A percentile compares a stretch with the other conserved stretches of the same genome.
Evolutionary conservation across 2,329 filamentous ascomycete species (phyloP).

Genomic region (Tympanopsis confertula): DNA sequence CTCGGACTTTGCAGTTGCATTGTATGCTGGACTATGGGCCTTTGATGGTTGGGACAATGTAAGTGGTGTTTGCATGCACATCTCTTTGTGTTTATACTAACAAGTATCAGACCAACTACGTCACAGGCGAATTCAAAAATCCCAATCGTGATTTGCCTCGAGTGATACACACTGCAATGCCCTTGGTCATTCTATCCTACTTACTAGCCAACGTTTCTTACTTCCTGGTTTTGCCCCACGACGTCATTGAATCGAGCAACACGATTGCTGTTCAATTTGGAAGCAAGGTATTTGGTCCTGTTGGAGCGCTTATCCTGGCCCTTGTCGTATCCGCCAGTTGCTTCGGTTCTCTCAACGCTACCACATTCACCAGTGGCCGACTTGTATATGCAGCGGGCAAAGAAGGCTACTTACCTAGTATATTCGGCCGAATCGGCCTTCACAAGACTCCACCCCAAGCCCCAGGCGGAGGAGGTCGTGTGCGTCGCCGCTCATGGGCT

Average conservation of each 20-base stretch:
- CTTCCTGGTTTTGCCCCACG: slow-evolving; percentile 79
- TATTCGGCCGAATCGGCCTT: slow-evolving; percentile 77
- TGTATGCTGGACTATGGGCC: slow-evolving; percentile 94
- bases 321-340: slow-evolving; percentile 84
- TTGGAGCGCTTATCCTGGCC: slow-evolving; percentile 73
- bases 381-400: slow-evolving; percentile 90
- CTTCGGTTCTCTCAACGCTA: slow-evolving; percentile 88
- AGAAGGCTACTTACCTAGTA: slow-evolving; percentile 76
- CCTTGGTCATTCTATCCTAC: slow-evolving; percentile 82
- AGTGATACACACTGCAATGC: slow-evolving; percentile 93
- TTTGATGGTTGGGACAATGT: slow-evolving; percentile 99
- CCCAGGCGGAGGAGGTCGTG: background rate
- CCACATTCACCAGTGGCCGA: slow-evolving; percentile 83
- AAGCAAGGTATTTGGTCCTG: slow-evolving; percentile 72
- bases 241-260: slow-evolving; percentile 74
- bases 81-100: slow-evolving; percentile 5
- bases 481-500: slow-evolving; percentile 37
- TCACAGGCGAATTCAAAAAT: slow-evolving; percentile 92
- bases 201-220: slow-evolving; percentile 86
- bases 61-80: slow-evolving; percentile 21
- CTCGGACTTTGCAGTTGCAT: slow-evolving; percentile 80
- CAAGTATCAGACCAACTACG: slow-evolving; percentile 73
- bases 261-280: slow-evolving; percentile 96
- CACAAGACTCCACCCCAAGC: slow-evolving; percentile 17
- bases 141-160: slow-evolving; percentile 79